Conservation (phyloP, 805 yeast genomes). For the Isabelozyma gotoi region DNA sequence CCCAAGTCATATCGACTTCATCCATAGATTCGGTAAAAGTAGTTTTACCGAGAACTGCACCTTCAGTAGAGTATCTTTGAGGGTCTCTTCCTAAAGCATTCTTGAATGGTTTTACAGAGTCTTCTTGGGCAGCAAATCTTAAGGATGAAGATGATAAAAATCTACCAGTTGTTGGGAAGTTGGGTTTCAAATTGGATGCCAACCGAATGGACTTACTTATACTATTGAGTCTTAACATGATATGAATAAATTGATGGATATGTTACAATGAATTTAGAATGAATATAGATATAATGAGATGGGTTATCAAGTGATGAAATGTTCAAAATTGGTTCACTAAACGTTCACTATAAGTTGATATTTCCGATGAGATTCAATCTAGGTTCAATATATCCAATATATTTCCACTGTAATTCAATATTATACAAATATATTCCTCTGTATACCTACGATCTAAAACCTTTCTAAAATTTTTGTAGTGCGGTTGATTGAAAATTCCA, state of each 20-base stretch:
- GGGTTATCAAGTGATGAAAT: neutral
- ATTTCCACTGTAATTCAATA: neutral
- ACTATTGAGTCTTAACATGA: conserved; percentile 25
- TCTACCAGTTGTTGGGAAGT: conserved; percentile 6
- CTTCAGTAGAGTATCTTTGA: conserved; percentile 29
- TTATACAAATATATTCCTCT: neutral
- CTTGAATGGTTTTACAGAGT: conserved; percentile 30
- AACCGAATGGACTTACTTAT: conserved; percentile 10
- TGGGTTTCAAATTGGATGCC: conserved; percentile 6
- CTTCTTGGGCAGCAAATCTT: conserved; percentile 20
- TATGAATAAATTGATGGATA: conserved; percentile 1
- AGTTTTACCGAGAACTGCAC: conserved; percentile 36
- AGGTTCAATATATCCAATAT: neutral
- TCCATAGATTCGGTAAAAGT: conserved; percentile 45
- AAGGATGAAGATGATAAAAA: conserved; percentile 17
- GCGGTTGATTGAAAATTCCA: conserved; percentile 5
- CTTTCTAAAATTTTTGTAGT: neutral
- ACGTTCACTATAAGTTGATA: neutral
- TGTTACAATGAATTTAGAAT: neutral
- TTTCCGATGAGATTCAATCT: neutral
- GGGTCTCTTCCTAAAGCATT: conserved; percentile 40
- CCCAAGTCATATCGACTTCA: conserved; percentile 46
- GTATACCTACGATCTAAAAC: neutral
- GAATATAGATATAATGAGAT: neutral
- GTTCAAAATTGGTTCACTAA: neutral